Conservation (phyloP, 2,329 filamentous ascomycete species). For the Grosmannia serpens region DNA sequence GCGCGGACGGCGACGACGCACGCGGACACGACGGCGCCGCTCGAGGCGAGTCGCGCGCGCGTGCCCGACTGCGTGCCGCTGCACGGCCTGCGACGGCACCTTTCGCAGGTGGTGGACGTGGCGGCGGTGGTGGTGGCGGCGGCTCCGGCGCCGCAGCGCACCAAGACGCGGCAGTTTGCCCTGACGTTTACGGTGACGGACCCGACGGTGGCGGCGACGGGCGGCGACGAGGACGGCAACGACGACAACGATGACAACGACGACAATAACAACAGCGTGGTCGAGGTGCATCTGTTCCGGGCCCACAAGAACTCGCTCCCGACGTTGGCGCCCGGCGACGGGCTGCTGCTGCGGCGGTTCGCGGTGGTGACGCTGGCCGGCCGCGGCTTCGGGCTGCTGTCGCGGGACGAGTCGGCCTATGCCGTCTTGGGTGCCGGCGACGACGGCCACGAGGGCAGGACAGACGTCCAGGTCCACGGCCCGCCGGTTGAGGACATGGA, state of each 20-base stretch:
- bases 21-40: neutral
- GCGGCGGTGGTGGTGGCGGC: slow-evolving; percentile 40
- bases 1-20: slow-evolving; percentile 7
- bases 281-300: slow-evolving; percentile 46
- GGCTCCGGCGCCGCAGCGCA: slow-evolving; percentile 34
- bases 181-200: slow-evolving; percentile 48
- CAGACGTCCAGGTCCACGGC: slow-evolving; percentile 39
- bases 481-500: slow-evolving; percentile 45
- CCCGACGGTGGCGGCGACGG: slow-evolving; percentile 14
- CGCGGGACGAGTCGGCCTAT: slow-evolving; percentile 47
- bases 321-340: slow-evolving; percentile 41
- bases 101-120: slow-evolving; percentile 39
- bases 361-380: slow-evolving; percentile 40
- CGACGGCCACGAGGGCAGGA: neutral
- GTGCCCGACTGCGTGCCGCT: slow-evolving; percentile 43
- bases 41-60: slow-evolving; percentile 31
- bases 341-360: slow-evolving; percentile 46
- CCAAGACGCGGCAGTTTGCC: slow-evolving; percentile 47
- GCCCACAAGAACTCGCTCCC: slow-evolving; percentile 47
- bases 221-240: neutral
- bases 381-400: slow-evolving; percentile 43
- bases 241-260: neutral
- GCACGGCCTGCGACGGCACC: slow-evolving; percentile 36
- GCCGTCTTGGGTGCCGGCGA: slow-evolving; percentile 33
- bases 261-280: slow-evolving; percentile 27